Evolutionary conservation across 1,284 basidiomycete species (phyloP).

Genomic region (Omphalotus olearius): DNA sequence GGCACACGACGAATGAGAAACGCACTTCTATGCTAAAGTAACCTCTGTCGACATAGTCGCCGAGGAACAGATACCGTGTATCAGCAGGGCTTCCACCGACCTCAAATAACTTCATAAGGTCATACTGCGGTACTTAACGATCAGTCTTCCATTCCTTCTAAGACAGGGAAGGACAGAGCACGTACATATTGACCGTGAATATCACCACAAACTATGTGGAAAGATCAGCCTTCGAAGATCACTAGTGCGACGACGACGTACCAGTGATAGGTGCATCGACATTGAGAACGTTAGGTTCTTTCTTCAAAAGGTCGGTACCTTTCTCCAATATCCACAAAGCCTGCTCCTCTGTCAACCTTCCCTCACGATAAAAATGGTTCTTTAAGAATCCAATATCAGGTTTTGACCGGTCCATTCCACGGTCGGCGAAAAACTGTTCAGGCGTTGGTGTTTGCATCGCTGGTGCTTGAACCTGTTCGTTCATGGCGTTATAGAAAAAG

Average conservation of each 20-base stretch:
- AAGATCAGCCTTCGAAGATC: background rate
- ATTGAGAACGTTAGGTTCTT: slow-evolving; percentile 83
- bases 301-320: slow-evolving; percentile 69
- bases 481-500: background rate
- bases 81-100: slow-evolving; percentile 92
- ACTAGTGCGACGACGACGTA: slow-evolving; percentile 28
- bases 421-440: slow-evolving; percentile 84
- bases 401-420: slow-evolving; percentile 74
- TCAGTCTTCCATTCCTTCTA: background rate
- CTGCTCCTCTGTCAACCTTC: slow-evolving; percentile 86
- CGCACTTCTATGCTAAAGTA: slow-evolving; percentile 88
- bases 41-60: slow-evolving; percentile 94
- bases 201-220: slow-evolving; percentile 78
- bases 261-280: slow-evolving; percentile 95
- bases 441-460: slow-evolving; percentile 91
- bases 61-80: slow-evolving; percentile 90
- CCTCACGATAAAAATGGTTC: slow-evolving; percentile 98
- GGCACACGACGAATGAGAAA: slow-evolving; percentile 7
- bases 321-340: slow-evolving; percentile 85
- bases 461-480: slow-evolving; percentile 82
- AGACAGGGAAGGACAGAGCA: slow-evolving; percentile 12
- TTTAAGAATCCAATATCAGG: slow-evolving; percentile 98
- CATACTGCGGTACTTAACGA: slow-evolving; percentile 51
- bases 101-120: slow-evolving; percentile 94
- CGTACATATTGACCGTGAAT: slow-evolving; percentile 94